Evolutionary conservation across 495 filamentous ascomycete genomes (phyloP), one percentile per base, ranked within the genome.

Genomic region (Lasiosphaeris hirsuta): DNA sequence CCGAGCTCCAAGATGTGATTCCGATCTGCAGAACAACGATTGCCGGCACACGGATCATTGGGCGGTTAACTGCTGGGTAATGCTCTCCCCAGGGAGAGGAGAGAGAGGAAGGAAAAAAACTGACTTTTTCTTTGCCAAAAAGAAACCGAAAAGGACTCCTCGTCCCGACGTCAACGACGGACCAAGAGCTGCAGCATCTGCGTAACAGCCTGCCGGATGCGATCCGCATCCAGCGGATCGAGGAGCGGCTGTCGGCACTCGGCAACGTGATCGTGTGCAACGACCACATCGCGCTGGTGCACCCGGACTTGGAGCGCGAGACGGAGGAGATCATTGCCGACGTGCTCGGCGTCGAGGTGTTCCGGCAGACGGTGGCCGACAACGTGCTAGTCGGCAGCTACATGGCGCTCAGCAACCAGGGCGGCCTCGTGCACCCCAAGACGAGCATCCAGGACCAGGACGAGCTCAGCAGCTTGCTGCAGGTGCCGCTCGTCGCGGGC

Each of bases 1-100:
- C 94, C 54, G 94, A 98, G 77, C 80, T 98, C 36, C 90, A 94
- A 79, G 95, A 97, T 78, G 87, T 96, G 54, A 96, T 98, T 53
- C 94, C 94, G 59, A 96, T 97, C 75, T 96, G 92, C 75, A 89
- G 93, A 69, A 90, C 90, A 52, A 96, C 92, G n/a, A 97, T 98
- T 68, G 92, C 91, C 33, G 95, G 94, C 56, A 98, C 93, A 36
- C 80, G 93, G 58, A 97, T 98, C 71, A 86, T 98, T 66, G 94
- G 94, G 43, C 85, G 93, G 67, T 81, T 98, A 76, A 96, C 95
- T 55, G 90, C 92, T 69, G 94, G 92, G 90, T 95, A 85, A 85
- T 69, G 84, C 73, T 13, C 10, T 10, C 15, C 34, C 15, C 13
- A 19, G 13, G 45, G 57, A 36, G 60, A 39, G 18, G 46, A 43